Percentiles rank a stretch among this genome's conserved stretches.
These are phyloP conservation scores for Buddleja alternifolia DNA, from an alignment of 257 asterid genomes.

Conservation along the genomic window DNA sequence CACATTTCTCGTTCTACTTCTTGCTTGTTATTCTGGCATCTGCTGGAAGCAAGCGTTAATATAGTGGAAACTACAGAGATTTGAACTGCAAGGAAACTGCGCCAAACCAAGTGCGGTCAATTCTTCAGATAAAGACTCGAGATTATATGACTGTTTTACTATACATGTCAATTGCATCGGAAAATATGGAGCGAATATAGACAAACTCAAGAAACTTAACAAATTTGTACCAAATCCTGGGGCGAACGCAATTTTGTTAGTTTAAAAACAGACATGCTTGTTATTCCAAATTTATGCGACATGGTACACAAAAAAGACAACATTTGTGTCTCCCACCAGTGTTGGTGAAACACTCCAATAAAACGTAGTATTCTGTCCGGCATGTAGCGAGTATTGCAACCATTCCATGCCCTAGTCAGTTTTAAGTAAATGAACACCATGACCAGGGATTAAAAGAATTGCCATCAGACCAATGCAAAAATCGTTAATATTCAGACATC, in stretches of 20 bases:
- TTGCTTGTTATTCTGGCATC: too few species aligned
- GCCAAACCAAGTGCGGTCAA: conserved; percentile 35
- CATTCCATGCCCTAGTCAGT: background rate
- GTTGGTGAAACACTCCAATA: too few species aligned
- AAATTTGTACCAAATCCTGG: background rate
- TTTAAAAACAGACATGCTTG: background rate
- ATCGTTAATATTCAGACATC: conserved; percentile 28
- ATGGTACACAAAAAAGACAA: background rate
- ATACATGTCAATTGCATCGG: background rate
- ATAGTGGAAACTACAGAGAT: too few species aligned
- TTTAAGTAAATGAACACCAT: background rate
- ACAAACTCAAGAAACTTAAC: background rate
- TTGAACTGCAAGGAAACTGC: conserved; percentile 15
- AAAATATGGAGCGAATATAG: background rate
- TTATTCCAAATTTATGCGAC: too few species aligned
- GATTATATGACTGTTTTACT: conserved; percentile 16
- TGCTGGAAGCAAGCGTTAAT: too few species aligned
- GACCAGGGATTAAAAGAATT: background rate
- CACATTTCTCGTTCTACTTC: too few species aligned
- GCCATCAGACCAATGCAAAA: background rate
- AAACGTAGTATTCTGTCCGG: background rate
- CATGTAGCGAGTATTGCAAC: background rate
- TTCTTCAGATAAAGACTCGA: conserved; percentile 40
- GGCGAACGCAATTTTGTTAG: background rate
- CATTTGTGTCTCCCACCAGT: background rate